phyloP scores from a whole-genome alignment of 2,329 filamentous ascomycete genomes.

The Cryphonectria japonica region DNA sequence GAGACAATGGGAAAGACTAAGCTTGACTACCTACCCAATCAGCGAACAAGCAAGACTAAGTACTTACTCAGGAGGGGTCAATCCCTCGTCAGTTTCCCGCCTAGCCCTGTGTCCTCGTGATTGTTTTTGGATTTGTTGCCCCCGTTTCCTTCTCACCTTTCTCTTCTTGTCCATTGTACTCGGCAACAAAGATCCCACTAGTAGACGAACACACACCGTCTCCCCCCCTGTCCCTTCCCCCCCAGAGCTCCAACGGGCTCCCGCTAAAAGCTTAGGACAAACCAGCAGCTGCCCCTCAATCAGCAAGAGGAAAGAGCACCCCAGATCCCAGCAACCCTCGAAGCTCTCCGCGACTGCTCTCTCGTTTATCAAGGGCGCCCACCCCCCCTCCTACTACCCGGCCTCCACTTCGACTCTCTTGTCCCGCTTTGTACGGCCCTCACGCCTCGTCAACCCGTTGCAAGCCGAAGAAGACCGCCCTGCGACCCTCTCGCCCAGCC shows the following conservation, averaged over 20 bases:
- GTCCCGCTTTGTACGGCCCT: conserved; percentile 16
- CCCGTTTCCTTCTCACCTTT: neutral
- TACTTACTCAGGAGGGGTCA: neutral
- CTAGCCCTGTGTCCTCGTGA: neutral
- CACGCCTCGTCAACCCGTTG: conserved; percentile 27
- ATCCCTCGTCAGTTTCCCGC: neutral
- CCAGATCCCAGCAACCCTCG: conserved; percentile 1
- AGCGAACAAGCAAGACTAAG: neutral
- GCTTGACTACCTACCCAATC: neutral
- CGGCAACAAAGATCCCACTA: neutral
- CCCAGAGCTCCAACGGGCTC: neutral
- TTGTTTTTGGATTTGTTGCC: neutral
- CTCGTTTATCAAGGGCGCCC: conserved; percentile 3
- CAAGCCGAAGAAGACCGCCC: conserved; percentile 30
- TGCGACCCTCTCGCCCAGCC: neutral
- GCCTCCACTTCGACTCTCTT: conserved; percentile 14
- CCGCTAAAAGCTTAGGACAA: neutral
- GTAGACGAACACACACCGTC: neutral
- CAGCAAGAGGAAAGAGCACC: neutral
- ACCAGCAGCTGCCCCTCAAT: neutral
- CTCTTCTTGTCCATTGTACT: neutral
- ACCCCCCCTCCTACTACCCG: neutral
- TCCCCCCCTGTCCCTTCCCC: neutral
- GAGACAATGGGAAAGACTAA: neutral
- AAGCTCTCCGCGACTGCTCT: too few relatives aligned